phyloP scores from a whole-genome alignment of 331 rosid species.

The Dryas integrifolia region DNA sequence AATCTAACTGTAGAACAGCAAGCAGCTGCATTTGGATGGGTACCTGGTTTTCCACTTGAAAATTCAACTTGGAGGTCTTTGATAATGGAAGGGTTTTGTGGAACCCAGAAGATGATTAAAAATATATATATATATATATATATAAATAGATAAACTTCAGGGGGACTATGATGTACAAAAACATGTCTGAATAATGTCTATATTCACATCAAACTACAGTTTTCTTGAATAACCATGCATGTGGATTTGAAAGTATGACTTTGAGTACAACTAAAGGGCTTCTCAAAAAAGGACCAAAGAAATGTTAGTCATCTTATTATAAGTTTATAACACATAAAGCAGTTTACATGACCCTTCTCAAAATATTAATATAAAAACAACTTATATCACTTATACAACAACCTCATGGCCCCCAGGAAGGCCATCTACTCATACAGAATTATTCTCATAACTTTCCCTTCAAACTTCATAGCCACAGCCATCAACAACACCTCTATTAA shows the following conservation, averaged over 20 bases:
- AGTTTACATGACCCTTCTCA: not conserved
- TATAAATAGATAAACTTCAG: not conserved
- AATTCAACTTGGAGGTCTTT: not conserved
- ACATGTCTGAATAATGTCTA: not conserved
- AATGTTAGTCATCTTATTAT: too few species aligned
- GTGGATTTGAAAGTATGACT: not conserved
- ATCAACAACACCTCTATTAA: not conserved
- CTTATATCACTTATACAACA: not conserved
- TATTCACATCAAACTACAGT: slow-evolving; percentile 5
- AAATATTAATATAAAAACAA: not conserved
- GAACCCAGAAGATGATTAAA: not conserved
- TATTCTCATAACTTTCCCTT: not conserved
- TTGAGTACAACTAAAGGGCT: not conserved
- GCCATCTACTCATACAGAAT: not conserved
- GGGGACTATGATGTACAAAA: not conserved
- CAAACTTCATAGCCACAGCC: not conserved
- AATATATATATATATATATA: too few species aligned
- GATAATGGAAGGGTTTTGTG: not conserved
- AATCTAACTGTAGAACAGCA: not conserved
- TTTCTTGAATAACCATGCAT: not conserved
- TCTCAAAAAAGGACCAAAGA: not conserved
- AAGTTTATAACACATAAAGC: too few species aligned
- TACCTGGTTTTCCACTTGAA: not conserved
- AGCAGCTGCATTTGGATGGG: not conserved
- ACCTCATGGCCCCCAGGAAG: not conserved